Evolutionary conservation across 768 basidiomycete species (phyloP).

Genomic region (Pisolithus orientalis): DNA sequence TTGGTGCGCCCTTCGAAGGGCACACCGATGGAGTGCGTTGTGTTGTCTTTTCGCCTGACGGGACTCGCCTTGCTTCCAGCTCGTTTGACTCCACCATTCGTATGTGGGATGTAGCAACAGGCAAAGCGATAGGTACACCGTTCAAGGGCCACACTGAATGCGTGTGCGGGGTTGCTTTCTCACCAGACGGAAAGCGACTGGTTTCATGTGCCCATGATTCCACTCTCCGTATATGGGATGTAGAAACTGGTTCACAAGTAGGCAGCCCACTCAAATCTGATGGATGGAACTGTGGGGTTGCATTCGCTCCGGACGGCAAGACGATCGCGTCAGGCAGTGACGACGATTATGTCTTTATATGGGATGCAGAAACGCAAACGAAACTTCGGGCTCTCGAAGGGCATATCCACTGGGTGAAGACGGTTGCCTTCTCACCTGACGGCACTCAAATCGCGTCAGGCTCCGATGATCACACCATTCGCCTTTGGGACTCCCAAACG

Average conservation of each 20-base stretch:
- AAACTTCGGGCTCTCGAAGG: not conserved
- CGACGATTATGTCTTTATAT: not conserved
- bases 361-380: not conserved
- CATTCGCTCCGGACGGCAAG: slow-evolving; percentile 6
- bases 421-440: slow-evolving; percentile 8
- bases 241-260: slow-evolving; percentile 5
- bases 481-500: slow-evolving; percentile 1
- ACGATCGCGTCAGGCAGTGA: slow-evolving; percentile 3
- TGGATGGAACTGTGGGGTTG: not conserved
- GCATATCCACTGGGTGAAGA: not conserved
- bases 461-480: slow-evolving; percentile 4
- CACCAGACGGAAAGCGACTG: slow-evolving; percentile 1
- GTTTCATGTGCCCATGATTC: not conserved
- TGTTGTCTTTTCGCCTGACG: slow-evolving; percentile 16
- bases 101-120: slow-evolving; percentile 8
- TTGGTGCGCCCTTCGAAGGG: slow-evolving; percentile 5
- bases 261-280: slow-evolving; percentile 1
- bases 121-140: not conserved
- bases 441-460: slow-evolving; percentile 2
- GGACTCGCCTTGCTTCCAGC: slow-evolving; percentile 14
- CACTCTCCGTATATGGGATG: slow-evolving; percentile 1
- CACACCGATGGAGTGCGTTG: slow-evolving; percentile 10
- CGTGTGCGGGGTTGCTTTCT: not conserved
- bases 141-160: not conserved
- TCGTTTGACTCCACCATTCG: slow-evolving; percentile 9